Percentiles rank a stretch among this genome's conserved stretches.
Evolutionary conservation across 495 filamentous ascomycete genomes (phyloP).

Genomic region (Cryomyces antarcticus): DNA sequence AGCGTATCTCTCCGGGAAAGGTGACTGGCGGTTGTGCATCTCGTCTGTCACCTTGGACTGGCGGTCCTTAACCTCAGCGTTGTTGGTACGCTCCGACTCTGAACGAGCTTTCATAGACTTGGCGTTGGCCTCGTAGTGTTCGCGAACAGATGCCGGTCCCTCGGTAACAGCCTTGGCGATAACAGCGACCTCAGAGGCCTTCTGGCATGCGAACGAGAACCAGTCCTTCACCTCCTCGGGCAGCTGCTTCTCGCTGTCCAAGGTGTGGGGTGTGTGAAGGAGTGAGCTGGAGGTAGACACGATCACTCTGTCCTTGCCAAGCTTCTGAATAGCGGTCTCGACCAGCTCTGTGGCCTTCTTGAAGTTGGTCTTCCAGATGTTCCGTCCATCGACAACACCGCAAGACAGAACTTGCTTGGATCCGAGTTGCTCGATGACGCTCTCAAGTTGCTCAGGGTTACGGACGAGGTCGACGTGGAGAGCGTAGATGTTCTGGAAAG

Average conservation of each 20-base stretch:
- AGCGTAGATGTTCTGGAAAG: conserved; percentile 47
- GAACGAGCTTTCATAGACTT: conserved; percentile 75
- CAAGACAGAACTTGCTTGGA: conserved; percentile 72
- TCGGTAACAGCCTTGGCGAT: conserved; percentile 93
- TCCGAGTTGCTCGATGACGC: conserved; percentile 54
- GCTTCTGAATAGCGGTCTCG: conserved; percentile 73
- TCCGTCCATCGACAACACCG: conserved; percentile 93
- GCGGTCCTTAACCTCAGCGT: conserved; percentile 86
- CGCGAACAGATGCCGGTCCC: conserved; percentile 65
- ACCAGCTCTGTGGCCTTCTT: conserved; percentile 72
- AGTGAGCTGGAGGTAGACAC: conserved; percentile 93
- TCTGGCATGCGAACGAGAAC: conserved; percentile 97
- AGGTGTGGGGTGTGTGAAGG: conserved; percentile 92
- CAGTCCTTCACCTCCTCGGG: conserved; percentile 80
- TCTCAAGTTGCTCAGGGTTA: conserved; percentile 86
- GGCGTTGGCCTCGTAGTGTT: conserved; percentile 82
- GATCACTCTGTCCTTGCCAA: conserved; percentile 89
- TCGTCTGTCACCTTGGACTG: conserved; percentile 65
- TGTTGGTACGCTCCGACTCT: conserved; percentile 83
- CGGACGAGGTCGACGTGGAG: conserved; percentile 92
- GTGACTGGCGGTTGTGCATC: conserved; percentile 79
- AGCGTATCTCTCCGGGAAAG: conserved; percentile 62
- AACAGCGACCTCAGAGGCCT: conserved; percentile 71
- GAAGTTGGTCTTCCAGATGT: conserved; percentile 99
- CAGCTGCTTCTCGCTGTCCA: conserved; percentile 93